Percentiles rank a stretch among this genome's conserved stretches.
phyloP scores from a whole-genome alignment of 176 grass and related monocot genomes.

The Miscanthus lutarioriparius region DNA sequence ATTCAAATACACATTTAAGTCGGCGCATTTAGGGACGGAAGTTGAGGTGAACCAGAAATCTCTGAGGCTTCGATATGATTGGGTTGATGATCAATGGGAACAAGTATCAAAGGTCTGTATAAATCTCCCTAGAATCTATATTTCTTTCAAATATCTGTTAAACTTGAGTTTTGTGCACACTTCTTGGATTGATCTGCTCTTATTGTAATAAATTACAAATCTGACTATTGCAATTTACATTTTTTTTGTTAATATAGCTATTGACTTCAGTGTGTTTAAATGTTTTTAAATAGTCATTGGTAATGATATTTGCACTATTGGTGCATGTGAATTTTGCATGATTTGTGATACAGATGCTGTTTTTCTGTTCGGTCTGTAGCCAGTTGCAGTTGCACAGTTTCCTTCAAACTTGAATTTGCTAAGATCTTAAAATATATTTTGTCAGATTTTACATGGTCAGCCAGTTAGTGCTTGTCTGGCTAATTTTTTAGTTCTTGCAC shows the following conservation, averaged over 20 bases:
- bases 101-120: conserved; percentile 46
- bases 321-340: background rate
- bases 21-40: conserved; percentile 44
- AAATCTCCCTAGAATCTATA: conserved; percentile 9
- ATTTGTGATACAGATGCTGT: background rate
- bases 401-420: conserved; percentile 2
- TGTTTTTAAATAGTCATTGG: background rate
- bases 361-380: conserved; percentile 4
- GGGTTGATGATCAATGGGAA: conserved; percentile 53
- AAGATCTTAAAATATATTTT: background rate
- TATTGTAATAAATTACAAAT: background rate
- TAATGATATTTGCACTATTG: background rate
- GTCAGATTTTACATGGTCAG: background rate
- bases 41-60: conserved; percentile 47
- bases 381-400: background rate
- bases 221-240: background rate
- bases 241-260: background rate
- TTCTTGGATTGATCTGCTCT: conserved; percentile 1
- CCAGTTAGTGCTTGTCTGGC: background rate
- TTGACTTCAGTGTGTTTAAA: background rate
- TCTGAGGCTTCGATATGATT: conserved; percentile 63
- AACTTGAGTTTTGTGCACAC: background rate
- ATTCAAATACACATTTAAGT: conserved; percentile 45
- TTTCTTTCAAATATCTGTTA: conserved; percentile 38
- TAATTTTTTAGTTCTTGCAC: background rate